phyloP scores from a whole-genome alignment of 768 basidiomycete genomes.

The Cantharellus anzutake region DNA sequence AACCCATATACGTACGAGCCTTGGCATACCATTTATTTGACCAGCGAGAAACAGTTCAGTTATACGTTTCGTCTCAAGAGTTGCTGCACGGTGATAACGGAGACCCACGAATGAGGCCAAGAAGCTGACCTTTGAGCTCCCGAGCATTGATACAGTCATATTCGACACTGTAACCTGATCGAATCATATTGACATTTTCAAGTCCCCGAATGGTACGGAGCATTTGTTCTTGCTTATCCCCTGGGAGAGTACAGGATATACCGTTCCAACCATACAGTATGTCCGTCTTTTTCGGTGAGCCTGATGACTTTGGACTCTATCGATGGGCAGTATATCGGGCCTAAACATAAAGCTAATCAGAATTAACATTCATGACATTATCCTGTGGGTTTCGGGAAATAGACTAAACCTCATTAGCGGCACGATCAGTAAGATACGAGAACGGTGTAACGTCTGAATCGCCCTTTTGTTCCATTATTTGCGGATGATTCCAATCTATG shows the following conservation, averaged over 20 bases:
- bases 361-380: slow-evolving; percentile 41
- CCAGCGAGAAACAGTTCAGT: slow-evolving; percentile 66
- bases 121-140: slow-evolving; percentile 43
- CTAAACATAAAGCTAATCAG: slow-evolving; percentile 64
- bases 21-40: slow-evolving; percentile 54
- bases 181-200: slow-evolving; percentile 65
- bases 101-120: not conserved
- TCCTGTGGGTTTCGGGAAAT: not conserved
- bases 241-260: slow-evolving; percentile 70
- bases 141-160: slow-evolving; percentile 81
- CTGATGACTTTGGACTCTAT: slow-evolving; percentile 23
- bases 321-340: slow-evolving; percentile 82
- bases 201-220: slow-evolving; percentile 71
- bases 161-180: slow-evolving; percentile 83
- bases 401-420: slow-evolving; percentile 28
- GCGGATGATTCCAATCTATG: slow-evolving; percentile 38
- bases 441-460: slow-evolving; percentile 51
- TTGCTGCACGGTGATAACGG: slow-evolving; percentile 25
- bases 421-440: slow-evolving; percentile 47
- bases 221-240: slow-evolving; percentile 67
- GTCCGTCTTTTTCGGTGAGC: not conserved
- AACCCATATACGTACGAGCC: not conserved
- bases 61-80: slow-evolving; percentile 72
- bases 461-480: slow-evolving; percentile 43
- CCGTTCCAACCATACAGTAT: slow-evolving; percentile 29